phyloP scores from a whole-genome alignment of 768 basidiomycete species.

The Agaricus bisporus region DNA sequence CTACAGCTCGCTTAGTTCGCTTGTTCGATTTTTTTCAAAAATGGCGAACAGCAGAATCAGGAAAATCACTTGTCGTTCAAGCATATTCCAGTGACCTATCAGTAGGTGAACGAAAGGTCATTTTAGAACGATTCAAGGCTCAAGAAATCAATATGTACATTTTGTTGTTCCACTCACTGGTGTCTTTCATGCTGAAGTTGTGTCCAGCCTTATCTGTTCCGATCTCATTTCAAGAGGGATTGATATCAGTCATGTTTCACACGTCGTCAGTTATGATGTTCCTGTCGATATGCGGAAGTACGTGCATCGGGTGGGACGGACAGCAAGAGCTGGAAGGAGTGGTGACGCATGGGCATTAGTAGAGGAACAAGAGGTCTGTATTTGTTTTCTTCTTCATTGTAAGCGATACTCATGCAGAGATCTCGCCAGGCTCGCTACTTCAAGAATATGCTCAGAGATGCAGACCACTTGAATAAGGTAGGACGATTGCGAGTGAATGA shows the following conservation, averaged over 20 bases:
- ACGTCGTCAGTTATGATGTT: slow-evolving; percentile 93
- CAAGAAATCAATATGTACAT: slow-evolving; percentile 80
- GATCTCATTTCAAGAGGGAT: slow-evolving; percentile 95
- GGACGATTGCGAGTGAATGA: slow-evolving; percentile 62
- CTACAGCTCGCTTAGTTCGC: slow-evolving; percentile 73
- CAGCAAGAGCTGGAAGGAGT: slow-evolving; percentile 83
- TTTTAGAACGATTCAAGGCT: slow-evolving; percentile 76
- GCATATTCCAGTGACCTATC: slow-evolving; percentile 88
- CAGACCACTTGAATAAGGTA: slow-evolving; percentile 63
- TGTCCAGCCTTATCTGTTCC: slow-evolving; percentile 81
- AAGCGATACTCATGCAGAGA: slow-evolving; percentile 1
- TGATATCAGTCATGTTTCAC: slow-evolving; percentile 86
- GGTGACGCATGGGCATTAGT: slow-evolving; percentile 95
- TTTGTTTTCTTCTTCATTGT: neutral
- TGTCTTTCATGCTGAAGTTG: neutral
- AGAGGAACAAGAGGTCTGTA: slow-evolving; percentile 81
- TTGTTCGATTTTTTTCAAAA: slow-evolving; percentile 78
- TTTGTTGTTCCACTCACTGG: neutral
- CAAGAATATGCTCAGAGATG: slow-evolving; percentile 72
- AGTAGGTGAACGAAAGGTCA: slow-evolving; percentile 61
- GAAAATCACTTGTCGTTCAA: slow-evolving; percentile 37
- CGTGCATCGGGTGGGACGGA: slow-evolving; percentile 94
- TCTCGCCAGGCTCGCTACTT: slow-evolving; percentile 71
- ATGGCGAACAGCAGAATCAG: slow-evolving; percentile 12
- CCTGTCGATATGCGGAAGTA: slow-evolving; percentile 99